Base-by-base conservation (phyloP, 1,139 yeast genomes). In the Blastobotrys proliferans region DNA sequence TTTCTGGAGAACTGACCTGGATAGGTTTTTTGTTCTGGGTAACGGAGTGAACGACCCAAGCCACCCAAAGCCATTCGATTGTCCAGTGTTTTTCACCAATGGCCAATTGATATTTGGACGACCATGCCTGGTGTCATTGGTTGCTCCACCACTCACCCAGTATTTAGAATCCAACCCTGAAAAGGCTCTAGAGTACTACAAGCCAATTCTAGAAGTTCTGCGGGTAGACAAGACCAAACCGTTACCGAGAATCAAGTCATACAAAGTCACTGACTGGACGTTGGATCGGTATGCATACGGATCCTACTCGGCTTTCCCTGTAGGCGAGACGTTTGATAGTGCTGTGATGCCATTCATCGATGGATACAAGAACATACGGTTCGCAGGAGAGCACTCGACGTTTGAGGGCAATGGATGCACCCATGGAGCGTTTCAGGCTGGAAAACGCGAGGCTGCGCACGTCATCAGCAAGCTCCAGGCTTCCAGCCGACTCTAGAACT, bases 341-440 rank as follows among this genome's bases (percentile, higher is more conserved):
- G 52, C 70, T 27, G 69, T 79, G 3, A 61, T 80, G 5, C 75
- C 81, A 4, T 68, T 84, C 41, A 68, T 73, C 22, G 73, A 74
- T 19, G 83, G 83, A 0, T 69, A 67, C 38, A 83, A 80, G 13
- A 58, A 61, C 1, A 68, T 84, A 3, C 68, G 92, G 41, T 85
- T 85, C 66, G 94, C 92, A 0, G 94, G 95, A 3, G 94, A 85
- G 58, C 94, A 83, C 57, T 77, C 92, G 1, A 73, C 76, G 18
- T 65, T 72, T 53, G 86, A 81, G 49, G 94, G 90, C 4, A 79
- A 81, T 30, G 94, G 94, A 0, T 84, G 94, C 65, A 86, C 80
- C 1, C 90, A 85, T 58, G 94, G 94, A 9, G 94, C 94, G 0
- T 84, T 82, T 75, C 65, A 64, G 39, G 76, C 87, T 55, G 94